Percentiles rank a stretch among this genome's conserved stretches.
phyloP scores from a whole-genome alignment of 768 basidiomycete species.

The Rhodosporidiobolus sp. region DNA sequence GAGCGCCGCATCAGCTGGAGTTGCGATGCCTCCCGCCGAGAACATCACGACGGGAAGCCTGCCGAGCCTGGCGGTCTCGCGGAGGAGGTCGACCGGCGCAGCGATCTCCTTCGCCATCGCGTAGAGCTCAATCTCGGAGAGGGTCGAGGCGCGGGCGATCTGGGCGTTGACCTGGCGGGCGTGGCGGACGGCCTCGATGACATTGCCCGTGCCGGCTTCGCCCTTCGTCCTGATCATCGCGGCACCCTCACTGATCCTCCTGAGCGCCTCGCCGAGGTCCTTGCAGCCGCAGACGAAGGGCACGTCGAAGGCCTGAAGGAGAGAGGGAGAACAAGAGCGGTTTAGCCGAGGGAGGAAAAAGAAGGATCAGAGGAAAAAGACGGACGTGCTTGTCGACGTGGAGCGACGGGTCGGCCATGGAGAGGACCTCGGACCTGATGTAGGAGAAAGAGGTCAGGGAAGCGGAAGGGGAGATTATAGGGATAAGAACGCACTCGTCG shows the following conservation, averaged over 20 bases:
- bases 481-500: slow-evolving; percentile 65
- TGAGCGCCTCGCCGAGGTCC: slow-evolving; percentile 90
- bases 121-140: slow-evolving; percentile 95
- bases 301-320: slow-evolving; percentile 69
- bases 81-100: slow-evolving; percentile 90
- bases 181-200: slow-evolving; percentile 77
- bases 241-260: slow-evolving; percentile 94
- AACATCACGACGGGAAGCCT: slow-evolving; percentile 94
- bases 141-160: slow-evolving; percentile 76
- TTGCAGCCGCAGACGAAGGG: slow-evolving; percentile 85
- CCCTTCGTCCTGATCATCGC: slow-evolving; percentile 98
- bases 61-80: slow-evolving; percentile 91
- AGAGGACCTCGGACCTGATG: slow-evolving; percentile 66
- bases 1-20: slow-evolving; percentile 82
- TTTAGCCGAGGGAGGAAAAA: background rate
- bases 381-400: slow-evolving; percentile 66
- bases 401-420: slow-evolving; percentile 78
- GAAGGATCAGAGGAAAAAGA: background rate
- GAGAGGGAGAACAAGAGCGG: background rate
- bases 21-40: slow-evolving; percentile 56
- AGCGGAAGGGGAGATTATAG: background rate
- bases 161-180: slow-evolving; percentile 75
- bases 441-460: too few relatives aligned
- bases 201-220: slow-evolving; percentile 54
- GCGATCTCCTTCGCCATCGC: slow-evolving; percentile 82